Evolutionary conservation across 768 basidiomycete species (phyloP), one percentile per base, ranked within the genome.

Genomic region (Paxillus ammoniavirescens): DNA sequence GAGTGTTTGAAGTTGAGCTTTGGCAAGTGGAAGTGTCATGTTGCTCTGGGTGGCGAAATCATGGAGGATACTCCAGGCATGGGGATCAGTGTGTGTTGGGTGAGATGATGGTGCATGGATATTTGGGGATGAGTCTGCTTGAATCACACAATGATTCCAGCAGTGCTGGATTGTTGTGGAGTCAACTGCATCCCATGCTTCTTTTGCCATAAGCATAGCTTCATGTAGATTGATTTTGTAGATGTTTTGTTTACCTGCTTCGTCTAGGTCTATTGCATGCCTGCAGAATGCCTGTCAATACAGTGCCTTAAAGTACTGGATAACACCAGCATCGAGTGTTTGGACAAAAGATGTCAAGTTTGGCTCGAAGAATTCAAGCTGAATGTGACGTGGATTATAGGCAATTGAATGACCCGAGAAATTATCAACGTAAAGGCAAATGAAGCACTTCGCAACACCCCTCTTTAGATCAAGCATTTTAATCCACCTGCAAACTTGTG

Each of bases 201-300:
- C 59, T 26, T 61, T 49, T 15, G 23, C 23, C 60, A 75, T 64
- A 4, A 55, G 49, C 67, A 77, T 74, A 7, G 60, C 70, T 47
- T 72, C 58, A 18, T 72, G 66, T 21, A 68, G 55, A 52, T 71
- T 61, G 38, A 76, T 69, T 42, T 73, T 67, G 58, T 71, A 76
- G 30, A 75, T 69, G n/a, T 73, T 60, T 2, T 21, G 1, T 38
- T 62, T 59, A 9, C 62, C 69, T 15, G 60, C 65, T 30, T 72
- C 67, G 56, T 74, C 69, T 28, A 59, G 52, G 8, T 68, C 63
- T 49, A 74, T 54, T 30, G 68, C 66, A 12, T 15, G 8, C 10
- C 15, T 17, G 36, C 49, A 50, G 26, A 50, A 50, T 4, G 23
- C 36, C 8, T 15, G 36, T n/a, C 15, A 14, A 31, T 50, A 50